Conservation (phyloP, 345 rosid species). For the Turritis glabra region DNA sequence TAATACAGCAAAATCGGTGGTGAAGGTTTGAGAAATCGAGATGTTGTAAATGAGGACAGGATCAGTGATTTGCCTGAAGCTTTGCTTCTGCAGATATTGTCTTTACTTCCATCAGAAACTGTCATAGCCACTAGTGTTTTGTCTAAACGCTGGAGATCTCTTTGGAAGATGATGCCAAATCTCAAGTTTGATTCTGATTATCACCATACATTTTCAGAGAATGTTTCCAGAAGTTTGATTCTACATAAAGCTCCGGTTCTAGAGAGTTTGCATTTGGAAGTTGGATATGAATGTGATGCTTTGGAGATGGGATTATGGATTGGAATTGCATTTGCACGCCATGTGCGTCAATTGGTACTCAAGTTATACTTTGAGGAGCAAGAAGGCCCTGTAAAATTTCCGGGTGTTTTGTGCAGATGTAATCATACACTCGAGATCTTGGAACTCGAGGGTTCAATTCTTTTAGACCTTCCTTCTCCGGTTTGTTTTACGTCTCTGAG, state of each 20-base stretch:
- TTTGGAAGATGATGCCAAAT: constrained; percentile 16
- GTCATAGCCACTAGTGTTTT: neutral
- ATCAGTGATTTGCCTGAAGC: constrained; percentile 16
- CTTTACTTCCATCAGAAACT: neutral
- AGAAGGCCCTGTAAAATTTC: neutral
- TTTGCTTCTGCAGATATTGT: constrained; percentile 14
- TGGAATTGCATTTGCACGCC: constrained; percentile 8
- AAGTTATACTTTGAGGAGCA: neutral
- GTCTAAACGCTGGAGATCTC: constrained; percentile 18
- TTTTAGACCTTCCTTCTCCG: neutral
- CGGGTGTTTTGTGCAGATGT: neutral
- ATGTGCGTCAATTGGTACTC: neutral
- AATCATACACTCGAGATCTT: neutral
- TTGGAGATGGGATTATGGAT: neutral
- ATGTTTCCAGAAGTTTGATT: neutral
- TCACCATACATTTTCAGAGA: neutral
- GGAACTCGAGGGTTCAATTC: neutral
- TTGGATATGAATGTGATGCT: neutral
- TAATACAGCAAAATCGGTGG: constrained; percentile 3
- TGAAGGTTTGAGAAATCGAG: neutral
- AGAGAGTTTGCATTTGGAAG: neutral
- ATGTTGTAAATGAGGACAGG: neutral
- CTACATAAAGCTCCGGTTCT: constrained; percentile 6
- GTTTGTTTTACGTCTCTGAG: neutral
- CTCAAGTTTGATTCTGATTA: neutral